These are phyloP conservation scores for Colletotrichum incanum DNA, from an alignment of 2,329 filamentous ascomycete species.

Conservation along the genomic window DNA sequence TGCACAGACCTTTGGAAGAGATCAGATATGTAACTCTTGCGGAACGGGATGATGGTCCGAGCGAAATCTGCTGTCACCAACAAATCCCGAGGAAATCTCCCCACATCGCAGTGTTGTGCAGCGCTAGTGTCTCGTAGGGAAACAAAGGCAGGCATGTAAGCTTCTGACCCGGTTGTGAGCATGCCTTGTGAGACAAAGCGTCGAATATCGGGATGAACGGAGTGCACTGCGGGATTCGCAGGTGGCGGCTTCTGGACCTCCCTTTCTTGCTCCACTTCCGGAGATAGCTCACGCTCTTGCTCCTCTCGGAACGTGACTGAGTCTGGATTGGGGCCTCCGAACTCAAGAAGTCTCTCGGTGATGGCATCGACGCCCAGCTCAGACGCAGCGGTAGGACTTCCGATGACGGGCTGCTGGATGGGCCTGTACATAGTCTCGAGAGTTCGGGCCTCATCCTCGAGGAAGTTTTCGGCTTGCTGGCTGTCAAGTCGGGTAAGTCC, in stretches of 20 bases:
- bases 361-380: slow-evolving; percentile 1
- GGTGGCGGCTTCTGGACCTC: slow-evolving; percentile 65
- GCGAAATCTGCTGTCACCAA: slow-evolving; percentile 68
- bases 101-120: slow-evolving; percentile 50
- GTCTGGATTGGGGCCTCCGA: slow-evolving; percentile 51
- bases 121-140: slow-evolving; percentile 60
- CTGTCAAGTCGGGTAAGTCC: slow-evolving; percentile 43
- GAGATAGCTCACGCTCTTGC: slow-evolving; percentile 77
- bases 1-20: slow-evolving; percentile 67
- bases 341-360: slow-evolving; percentile 54
- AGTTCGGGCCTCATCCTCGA: slow-evolving; percentile 69
- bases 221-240: slow-evolving; percentile 58
- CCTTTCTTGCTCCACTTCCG: slow-evolving; percentile 74
- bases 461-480: slow-evolving; percentile 58
- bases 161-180: slow-evolving; percentile 47
- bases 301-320: slow-evolving; percentile 71
- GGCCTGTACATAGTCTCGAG: slow-evolving; percentile 68
- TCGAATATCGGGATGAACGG: slow-evolving; percentile 59
- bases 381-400: too few relatives aligned
- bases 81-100: slow-evolving; percentile 56
- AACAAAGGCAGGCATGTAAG: slow-evolving; percentile 63
- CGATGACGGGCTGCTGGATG: background rate
- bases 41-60: slow-evolving; percentile 55
- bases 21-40: slow-evolving; percentile 52
- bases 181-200: slow-evolving; percentile 57